Evolutionary conservation across 2,329 filamentous ascomycete genomes (phyloP).

Genomic region (Aspergillus jensenii): DNA sequence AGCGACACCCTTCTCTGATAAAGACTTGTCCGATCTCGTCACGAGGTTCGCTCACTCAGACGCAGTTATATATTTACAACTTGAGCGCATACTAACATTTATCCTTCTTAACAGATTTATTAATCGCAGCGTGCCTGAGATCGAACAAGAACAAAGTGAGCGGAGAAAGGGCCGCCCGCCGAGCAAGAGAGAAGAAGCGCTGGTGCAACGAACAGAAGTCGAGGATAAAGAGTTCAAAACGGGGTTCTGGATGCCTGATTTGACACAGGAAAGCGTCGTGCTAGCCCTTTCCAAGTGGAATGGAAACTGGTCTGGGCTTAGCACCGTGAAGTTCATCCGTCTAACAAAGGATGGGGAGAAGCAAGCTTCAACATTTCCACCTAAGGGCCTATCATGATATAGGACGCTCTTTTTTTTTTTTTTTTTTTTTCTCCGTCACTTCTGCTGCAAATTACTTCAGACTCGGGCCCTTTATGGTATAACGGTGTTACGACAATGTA

Average conservation of each 20-base stretch:
- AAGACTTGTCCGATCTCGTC: conserved; percentile 52
- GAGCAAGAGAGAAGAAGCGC: conserved; percentile 71
- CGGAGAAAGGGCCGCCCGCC: conserved; percentile 76
- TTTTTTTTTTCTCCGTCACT: conserved; percentile 4
- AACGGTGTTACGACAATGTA: conserved; percentile 24
- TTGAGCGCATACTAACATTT: neutral
- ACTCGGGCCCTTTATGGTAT: conserved; percentile 15
- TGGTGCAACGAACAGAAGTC: conserved; percentile 67
- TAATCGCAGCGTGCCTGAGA: conserved; percentile 35
- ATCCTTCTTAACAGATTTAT: conserved; percentile 31
- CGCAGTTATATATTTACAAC: neutral
- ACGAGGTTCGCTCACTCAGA: conserved; percentile 51
- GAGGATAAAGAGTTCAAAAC: conserved; percentile 78
- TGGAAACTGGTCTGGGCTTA: conserved; percentile 78
- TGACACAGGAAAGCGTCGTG: conserved; percentile 66
- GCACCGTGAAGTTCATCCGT: conserved; percentile 73
- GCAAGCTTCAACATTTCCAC: conserved; percentile 75
- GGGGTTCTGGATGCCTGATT: conserved; percentile 79
- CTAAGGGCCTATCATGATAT: conserved; percentile 55
- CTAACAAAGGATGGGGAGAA: conserved; percentile 65
- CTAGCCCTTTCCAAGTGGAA: conserved; percentile 72
- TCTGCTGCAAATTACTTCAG: conserved; percentile 16
- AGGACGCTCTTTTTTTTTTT: conserved; percentile 5
- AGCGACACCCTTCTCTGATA: conserved; percentile 34
- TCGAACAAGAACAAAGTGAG: conserved; percentile 56